Evolutionary conservation across 345 rosid species (phyloP), one percentile per base, ranked within the genome.

Genomic region (Eucalyptus polybractea): DNA sequence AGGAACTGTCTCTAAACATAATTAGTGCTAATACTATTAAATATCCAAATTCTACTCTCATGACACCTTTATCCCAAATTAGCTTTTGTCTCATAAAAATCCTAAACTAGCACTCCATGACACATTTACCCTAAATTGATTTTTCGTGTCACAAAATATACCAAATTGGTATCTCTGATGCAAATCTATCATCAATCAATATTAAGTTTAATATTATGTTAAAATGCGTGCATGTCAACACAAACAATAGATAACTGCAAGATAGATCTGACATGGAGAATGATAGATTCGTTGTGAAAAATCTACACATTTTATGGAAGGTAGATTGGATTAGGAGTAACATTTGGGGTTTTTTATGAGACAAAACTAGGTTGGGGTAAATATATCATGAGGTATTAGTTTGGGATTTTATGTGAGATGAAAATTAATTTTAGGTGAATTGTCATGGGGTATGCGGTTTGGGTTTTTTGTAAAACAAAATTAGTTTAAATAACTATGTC

Each of bases 161-260:
- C 31, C 8, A 29, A 62, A 29, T 29, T 6, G 33, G 8, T 13
- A 12, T 3, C 17, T 25, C 16, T 27, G 0, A 60, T 1, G 0
- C 69, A 62, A 62, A 62, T 29, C 33, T 62, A 62, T 3, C 8
- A 27, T 27, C 31, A 29, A 8, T 49, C 6, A 5, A 1, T n/a
- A 29, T 6, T 29, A 13, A 13, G 31, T 29, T 14, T 4, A 29
- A 62, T 29, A 27, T 27, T 13, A 29, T 29, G 15, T 62, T 62
- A 62, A 62, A 13, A 62, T 29, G 33, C 5, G 7, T 62, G 7
- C 8, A 3, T 27, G 31, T 6, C 31, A 62, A 62, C 8, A 27
- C 69, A 62, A 13, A 62, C 2, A 4, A 3, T 13, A 62, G 16
- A 13, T 29, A 25, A 6, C 8, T 27, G 16, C 1, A 60, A 62